Base-by-base conservation (phyloP, 2,329 filamentous ascomycete genomes). In the Exserohilum rostratum region DNA sequence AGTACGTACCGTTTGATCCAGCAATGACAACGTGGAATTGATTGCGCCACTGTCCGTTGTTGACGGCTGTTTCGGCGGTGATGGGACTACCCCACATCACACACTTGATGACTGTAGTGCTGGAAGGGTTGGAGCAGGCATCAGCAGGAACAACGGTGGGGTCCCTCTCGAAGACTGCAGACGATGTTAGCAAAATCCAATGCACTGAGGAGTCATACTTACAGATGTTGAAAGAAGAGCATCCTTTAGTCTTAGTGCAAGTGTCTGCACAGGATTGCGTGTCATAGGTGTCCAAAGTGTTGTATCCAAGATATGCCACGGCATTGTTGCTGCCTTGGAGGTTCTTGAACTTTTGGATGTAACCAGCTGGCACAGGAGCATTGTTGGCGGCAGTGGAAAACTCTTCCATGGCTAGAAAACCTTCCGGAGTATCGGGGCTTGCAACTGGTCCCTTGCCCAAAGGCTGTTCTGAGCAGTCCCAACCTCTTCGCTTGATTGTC, bases 391-490 rank as follows among this genome's bases (percentile, higher is more conserved):
- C 18, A 39, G 11, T 37, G 2, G 37, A 20, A 12, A 25, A 6
- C 4, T 39, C 18, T 11, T 38, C 37, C 6, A 22, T n/a, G 6
- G 11, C 37, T 6, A 25, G 9, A 20, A 39, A 39, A 17, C 5
- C 33, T 35, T 35, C 33, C n/a, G 33, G 33, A 7, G 33, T 35
- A 35, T 35, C 33, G 17, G 42, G 42, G 3, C 7, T 44, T 1
- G 42, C 25, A 10, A 44, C 27, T 11, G 42, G 42, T 5, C 42
- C 42, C n/a, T 33, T 33, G 11, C 42, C 42, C 0, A 33, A 15
- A 45, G 42, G 29, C 29, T 45, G 42, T 34, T 45, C 42, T 34
- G 42, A 45, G 17, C 42, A 45, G 42, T 45, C 42, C 29, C 29
- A 33, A 10, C 29, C 42, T 34, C 42, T 33, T 3, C 42, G 42